These are phyloP conservation scores for Diaporthe amygdali DNA, from an alignment of 2,329 filamentous ascomycete species.

Conservation along the genomic window DNA sequence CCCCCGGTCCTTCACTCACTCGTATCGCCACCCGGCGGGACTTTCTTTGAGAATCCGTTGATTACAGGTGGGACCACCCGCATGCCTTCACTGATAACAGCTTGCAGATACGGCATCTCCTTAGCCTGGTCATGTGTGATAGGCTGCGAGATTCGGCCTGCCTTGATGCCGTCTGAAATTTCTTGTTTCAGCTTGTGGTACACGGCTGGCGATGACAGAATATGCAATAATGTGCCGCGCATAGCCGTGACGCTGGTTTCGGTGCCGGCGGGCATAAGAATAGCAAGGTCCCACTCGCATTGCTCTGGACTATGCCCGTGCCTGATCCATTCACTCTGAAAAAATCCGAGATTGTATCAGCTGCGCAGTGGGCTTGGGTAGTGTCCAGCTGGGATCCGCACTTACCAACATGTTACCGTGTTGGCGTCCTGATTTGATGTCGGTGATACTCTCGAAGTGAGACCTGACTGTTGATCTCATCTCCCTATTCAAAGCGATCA, in stretches of 20 bases:
- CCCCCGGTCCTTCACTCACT: background rate
- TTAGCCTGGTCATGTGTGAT: constrained; percentile 30
- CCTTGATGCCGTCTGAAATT: constrained; percentile 46
- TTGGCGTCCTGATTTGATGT: background rate
- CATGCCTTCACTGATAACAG: constrained; percentile 41
- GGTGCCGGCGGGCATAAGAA: constrained; percentile 46
- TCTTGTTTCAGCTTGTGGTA: constrained; percentile 40
- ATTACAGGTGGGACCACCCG: constrained; percentile 37
- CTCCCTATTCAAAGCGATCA: background rate
- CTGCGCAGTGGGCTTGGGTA: background rate
- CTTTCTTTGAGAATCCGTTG: constrained; percentile 29
- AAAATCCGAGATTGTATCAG: background rate
- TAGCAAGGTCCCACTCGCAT: constrained; percentile 5
- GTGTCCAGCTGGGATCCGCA: background rate
- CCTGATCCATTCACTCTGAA: constrained; percentile 15
- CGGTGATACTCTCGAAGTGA: background rate
- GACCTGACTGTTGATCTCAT: background rate
- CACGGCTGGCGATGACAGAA: constrained; percentile 48
- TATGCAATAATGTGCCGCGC: constrained; percentile 49
- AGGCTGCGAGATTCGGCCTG: constrained; percentile 38
- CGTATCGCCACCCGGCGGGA: constrained; percentile 33
- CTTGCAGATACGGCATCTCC: constrained; percentile 38
- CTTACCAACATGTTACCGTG: background rate
- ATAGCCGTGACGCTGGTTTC: constrained; percentile 55
- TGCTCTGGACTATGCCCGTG: background rate